phyloP scores from a whole-genome alignment of 352 stramenopile species.

The Saprolegnia parasitica region DNA sequence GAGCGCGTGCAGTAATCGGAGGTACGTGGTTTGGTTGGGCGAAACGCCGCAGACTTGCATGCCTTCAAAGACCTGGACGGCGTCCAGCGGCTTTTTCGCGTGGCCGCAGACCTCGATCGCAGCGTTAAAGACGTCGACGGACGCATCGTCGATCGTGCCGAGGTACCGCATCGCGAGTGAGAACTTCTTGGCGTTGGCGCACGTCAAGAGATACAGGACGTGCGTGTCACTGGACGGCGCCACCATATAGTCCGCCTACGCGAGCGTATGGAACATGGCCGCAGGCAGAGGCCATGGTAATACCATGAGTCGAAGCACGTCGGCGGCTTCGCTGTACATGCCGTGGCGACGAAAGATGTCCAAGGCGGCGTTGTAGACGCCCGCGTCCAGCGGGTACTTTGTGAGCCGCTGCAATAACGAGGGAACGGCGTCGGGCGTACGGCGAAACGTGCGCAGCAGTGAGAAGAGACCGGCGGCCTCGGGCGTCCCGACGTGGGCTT shows the following conservation, averaged over 20 bases:
- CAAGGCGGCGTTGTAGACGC: constrained; percentile 10
- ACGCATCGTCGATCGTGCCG: background rate
- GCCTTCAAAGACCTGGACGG: constrained; percentile 7
- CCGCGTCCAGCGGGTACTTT: background rate
- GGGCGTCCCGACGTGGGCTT: background rate
- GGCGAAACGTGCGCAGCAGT: constrained; percentile 2
- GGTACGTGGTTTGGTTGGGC: constrained; percentile 1
- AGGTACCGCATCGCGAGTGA: constrained; percentile 20
- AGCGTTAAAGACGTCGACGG: constrained; percentile 20
- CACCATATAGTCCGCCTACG: background rate
- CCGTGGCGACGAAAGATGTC: constrained; percentile 10
- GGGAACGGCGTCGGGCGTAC: background rate
- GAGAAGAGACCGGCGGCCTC: constrained; percentile 6
- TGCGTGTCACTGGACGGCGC: constrained; percentile 4
- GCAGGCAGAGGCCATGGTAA: background rate
- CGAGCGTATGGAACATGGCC: background rate
- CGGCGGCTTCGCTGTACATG: background rate
- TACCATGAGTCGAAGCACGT: constrained; percentile 4
- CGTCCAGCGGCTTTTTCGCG: background rate
- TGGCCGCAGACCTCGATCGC: constrained; percentile 23
- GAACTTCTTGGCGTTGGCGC: constrained; percentile 9
- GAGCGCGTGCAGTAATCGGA: background rate
- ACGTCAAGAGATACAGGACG: constrained; percentile 5
- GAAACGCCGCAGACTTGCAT: constrained; percentile 4
- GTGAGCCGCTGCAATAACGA: background rate